phyloP scores from a whole-genome alignment of 352 stramenopile species.

The Labyrinthula sp. region DNA sequence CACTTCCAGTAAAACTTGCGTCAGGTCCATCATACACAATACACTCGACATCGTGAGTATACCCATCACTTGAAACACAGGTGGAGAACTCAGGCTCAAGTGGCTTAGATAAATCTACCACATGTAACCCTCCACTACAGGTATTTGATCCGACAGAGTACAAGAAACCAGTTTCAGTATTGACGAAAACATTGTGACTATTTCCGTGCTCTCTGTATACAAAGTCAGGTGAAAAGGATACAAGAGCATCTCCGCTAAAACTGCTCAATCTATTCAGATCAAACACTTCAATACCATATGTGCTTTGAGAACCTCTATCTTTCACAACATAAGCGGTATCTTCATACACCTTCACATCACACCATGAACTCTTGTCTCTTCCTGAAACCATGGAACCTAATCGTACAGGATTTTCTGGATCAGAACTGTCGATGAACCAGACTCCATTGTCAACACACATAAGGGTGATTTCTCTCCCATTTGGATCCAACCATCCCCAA shows the following conservation, averaged over 20 bases:
- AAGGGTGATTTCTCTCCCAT: conserved; percentile 2
- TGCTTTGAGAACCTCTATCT: conserved; percentile 7
- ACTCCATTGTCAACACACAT: neutral
- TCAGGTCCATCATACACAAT: conserved; percentile 33
- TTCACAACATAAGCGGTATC: conserved; percentile 32
- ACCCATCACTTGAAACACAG: conserved; percentile 22
- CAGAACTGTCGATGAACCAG: conserved; percentile 5
- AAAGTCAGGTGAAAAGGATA: conserved; percentile 2
- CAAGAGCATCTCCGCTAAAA: too few species aligned
- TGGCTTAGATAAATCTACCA: conserved; percentile 26
- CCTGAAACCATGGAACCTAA: neutral
- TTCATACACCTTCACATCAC: neutral
- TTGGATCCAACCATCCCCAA: conserved; percentile 17
- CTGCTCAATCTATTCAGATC: conserved; percentile 29
- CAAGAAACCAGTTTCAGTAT: conserved; percentile 21
- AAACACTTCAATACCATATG: conserved; percentile 33
- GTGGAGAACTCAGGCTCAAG: conserved; percentile 9
- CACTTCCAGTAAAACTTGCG: neutral
- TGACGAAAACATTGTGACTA: conserved; percentile 32
- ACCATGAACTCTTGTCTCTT: neutral
- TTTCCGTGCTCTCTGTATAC: conserved; percentile 6
- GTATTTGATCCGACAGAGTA: conserved; percentile 11
- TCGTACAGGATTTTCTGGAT: neutral
- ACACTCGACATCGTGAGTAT: conserved; percentile 33
- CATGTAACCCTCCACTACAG: conserved; percentile 28